phyloP scores from a whole-genome alignment of 1,284 basidiomycete species.

The Ceratobasidium sp. region DNA sequence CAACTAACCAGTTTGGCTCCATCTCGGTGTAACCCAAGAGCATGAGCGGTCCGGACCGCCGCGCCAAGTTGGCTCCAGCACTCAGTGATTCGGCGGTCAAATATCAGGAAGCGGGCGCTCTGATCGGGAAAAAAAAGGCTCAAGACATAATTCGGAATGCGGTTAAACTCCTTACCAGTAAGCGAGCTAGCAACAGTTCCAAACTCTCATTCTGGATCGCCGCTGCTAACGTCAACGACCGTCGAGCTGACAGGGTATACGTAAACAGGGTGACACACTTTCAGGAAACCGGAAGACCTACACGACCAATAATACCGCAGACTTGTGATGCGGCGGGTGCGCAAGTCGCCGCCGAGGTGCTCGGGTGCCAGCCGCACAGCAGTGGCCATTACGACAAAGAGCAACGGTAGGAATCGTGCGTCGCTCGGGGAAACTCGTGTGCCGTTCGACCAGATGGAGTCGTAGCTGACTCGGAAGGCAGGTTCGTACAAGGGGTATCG shows the following conservation, averaged over 20 bases:
- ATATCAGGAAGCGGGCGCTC: conserved; percentile 92
- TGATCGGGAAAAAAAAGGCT: conserved; percentile 54
- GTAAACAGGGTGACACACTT: conserved; percentile 25
- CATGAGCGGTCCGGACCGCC: conserved; percentile 92
- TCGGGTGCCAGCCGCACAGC: conserved; percentile 88
- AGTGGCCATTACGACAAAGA: conserved; percentile 95
- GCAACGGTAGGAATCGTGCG: conserved; percentile 87
- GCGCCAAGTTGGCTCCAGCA: conserved; percentile 97
- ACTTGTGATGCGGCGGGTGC: conserved; percentile 79
- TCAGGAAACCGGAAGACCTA: conserved; percentile 60
- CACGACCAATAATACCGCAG: conserved; percentile 94
- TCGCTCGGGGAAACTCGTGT: conserved; percentile 82
- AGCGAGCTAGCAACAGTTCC: conserved; percentile 87
- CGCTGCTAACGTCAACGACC: conserved; percentile 87
- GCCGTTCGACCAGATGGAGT: conserved; percentile 81
- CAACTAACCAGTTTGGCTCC: conserved; percentile 81
- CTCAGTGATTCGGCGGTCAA: conserved; percentile 89
- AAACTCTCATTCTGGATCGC: conserved; percentile 91
- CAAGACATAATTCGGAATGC: conserved; percentile 19
- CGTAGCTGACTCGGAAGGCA: conserved; percentile 85
- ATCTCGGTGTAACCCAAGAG: conserved; percentile 92
- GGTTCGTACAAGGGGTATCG: conserved; percentile 91
- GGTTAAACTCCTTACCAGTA: conserved; percentile 71
- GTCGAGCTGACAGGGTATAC: conserved; percentile 69
- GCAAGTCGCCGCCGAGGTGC: conserved; percentile 81